phyloP scores from a whole-genome alignment of 257 asterid genomes.

The Eustoma russellianum region DNA sequence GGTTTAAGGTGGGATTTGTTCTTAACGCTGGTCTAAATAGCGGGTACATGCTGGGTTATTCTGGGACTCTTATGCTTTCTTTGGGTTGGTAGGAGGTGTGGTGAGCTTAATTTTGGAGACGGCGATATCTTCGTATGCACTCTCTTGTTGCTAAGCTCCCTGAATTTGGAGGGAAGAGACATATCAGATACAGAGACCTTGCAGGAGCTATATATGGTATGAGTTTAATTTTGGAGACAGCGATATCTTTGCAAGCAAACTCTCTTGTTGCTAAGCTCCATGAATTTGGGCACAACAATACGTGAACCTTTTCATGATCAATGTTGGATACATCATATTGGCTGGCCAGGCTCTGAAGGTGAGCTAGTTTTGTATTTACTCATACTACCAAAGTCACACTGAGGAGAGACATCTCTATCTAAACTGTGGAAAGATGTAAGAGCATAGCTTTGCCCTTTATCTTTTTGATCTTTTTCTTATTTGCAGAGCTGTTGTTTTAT shows the following conservation, averaged over 20 bases:
- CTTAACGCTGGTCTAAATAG: conserved; percentile 95
- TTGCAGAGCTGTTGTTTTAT: conserved; percentile 74
- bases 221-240: too few relatives aligned
- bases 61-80: conserved; percentile 91
- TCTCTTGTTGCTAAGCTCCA: too few relatives aligned
- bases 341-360: conserved; percentile 92
- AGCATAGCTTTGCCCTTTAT: too few relatives aligned
- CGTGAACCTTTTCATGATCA: conserved; percentile 86
- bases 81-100: conserved; percentile 92
- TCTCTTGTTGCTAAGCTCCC: conserved; percentile 85
- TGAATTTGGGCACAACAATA: conserved; percentile 71
- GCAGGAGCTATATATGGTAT: conserved; percentile 85
- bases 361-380: background rate
- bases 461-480: background rate
- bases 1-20: conserved; percentile 95
- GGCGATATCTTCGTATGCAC: conserved; percentile 57
- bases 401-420: too few relatives aligned
- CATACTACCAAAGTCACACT: too few relatives aligned
- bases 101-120: conserved; percentile 71
- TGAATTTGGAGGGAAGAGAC: conserved; percentile 86
- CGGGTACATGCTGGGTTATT: conserved; percentile 88
- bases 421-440: too few relatives aligned
- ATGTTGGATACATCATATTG: conserved; percentile 72
- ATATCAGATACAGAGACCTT: conserved; percentile 94
- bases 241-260: too few relatives aligned